A percentile compares a stretch with the other conserved stretches of the same genome.
Conservation (phyloP, 352 stramenopile genomes). For the Bremia lactucae region DNA sequence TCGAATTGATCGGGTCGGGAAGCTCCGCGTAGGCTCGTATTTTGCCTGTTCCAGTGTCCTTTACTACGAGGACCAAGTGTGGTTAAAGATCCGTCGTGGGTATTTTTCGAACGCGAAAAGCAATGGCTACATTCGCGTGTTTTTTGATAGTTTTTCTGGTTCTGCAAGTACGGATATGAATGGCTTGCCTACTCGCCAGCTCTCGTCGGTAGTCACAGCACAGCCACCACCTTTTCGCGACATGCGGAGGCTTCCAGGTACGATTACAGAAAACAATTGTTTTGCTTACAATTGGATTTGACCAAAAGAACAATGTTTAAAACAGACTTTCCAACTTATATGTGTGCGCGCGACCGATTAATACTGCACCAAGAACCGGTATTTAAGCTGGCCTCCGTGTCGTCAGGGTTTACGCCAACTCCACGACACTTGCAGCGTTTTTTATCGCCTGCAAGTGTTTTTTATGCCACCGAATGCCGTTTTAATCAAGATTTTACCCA, state of each 20-base stretch:
- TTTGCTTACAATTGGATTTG: too few relatives aligned
- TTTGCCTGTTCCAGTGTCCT: conserved; percentile 49
- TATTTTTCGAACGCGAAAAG: conserved; percentile 61
- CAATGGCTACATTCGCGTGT: conserved; percentile 62
- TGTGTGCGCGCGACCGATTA: conserved; percentile 40
- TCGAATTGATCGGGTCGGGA: conserved; percentile 45
- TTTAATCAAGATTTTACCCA: conserved; percentile 69
- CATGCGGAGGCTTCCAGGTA: conserved; percentile 46
- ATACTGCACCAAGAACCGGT: conserved; percentile 38
- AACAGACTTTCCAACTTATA: conserved; percentile 48
- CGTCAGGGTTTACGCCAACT: conserved; percentile 4
- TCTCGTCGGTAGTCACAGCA: conserved; percentile 8
- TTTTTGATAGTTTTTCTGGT: conserved; percentile 28
- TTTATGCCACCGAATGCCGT: conserved; percentile 52
- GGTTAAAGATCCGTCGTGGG: conserved; percentile 69
- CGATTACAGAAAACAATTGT: conserved; percentile 1
- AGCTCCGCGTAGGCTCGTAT: conserved; percentile 50
- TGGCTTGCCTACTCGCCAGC: conserved; percentile 25
- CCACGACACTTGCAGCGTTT: conserved; percentile 31
- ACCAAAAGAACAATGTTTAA: neutral
- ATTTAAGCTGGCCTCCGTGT: conserved; percentile 28
- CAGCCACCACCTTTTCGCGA: conserved; percentile 34
- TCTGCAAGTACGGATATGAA: conserved; percentile 5
- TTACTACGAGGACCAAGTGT: conserved; percentile 49
- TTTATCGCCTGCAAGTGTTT: conserved; percentile 51